Conservation (phyloP, 2,329 filamentous ascomycete genomes). For the Cercospora sp. region DNA sequence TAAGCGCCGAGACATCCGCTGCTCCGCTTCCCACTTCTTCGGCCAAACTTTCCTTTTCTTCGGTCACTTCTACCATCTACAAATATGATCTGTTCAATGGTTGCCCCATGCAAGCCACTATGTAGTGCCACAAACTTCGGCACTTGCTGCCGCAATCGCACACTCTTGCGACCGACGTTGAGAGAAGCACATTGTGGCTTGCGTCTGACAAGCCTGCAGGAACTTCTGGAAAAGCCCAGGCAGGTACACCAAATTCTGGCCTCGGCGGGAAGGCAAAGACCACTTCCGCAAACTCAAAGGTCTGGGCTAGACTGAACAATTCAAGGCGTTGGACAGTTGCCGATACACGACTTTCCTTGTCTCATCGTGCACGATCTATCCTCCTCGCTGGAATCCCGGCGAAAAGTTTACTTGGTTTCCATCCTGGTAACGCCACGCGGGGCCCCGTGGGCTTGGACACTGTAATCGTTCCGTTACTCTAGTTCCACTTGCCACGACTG, state of each 20-base stretch:
- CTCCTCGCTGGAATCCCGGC: not conserved
- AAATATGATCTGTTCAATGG: not conserved
- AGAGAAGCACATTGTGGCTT: not conserved
- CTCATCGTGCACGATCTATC: not conserved
- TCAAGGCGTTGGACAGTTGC: not conserved
- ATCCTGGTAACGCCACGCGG: slow-evolving; percentile 5
- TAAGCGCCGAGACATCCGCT: not conserved
- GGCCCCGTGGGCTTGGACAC: not conserved
- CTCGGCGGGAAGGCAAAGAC: not conserved
- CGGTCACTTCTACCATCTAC: not conserved
- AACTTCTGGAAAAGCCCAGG: not conserved
- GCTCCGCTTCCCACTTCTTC: not conserved
- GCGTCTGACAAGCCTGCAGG: not conserved
- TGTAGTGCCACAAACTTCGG: not conserved
- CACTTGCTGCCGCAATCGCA: not conserved
- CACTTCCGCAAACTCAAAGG: not conserved
- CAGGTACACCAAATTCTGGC: not conserved
- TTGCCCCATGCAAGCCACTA: not conserved
- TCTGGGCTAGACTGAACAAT: not conserved
- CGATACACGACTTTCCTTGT: not conserved
- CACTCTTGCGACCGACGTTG: not conserved
- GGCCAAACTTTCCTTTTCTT: not conserved
- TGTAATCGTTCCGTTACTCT: not conserved
- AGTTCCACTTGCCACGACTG: not conserved
- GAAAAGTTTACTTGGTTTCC: not conserved